Percentiles rank a stretch among this genome's conserved stretches.
phyloP scores from a whole-genome alignment of 371 early-diverging fungal species.

The Mortierella sp. region DNA sequence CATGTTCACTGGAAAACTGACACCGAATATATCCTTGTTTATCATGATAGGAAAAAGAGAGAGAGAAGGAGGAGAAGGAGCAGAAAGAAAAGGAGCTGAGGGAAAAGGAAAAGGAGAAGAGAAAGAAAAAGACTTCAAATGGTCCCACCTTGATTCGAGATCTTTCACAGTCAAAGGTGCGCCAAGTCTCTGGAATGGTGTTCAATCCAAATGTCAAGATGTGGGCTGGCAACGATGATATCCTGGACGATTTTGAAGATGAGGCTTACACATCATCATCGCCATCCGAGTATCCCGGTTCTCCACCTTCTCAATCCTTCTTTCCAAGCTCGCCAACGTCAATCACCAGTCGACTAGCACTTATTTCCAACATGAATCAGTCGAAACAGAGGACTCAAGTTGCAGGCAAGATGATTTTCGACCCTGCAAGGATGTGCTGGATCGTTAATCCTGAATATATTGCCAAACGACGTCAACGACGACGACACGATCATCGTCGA shows the following conservation, averaged over 20 bases:
- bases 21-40: not conserved
- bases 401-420: slow-evolving; percentile 54
- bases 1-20: not conserved
- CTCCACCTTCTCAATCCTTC: slow-evolving; percentile 6
- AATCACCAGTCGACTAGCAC: slow-evolving; percentile 31
- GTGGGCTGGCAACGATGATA: slow-evolving; percentile 43
- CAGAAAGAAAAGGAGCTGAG: not conserved
- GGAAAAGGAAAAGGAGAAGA: slow-evolving; percentile 12
- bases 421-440: slow-evolving; percentile 48
- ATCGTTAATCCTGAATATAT: slow-evolving; percentile 49
- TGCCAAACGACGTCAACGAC: slow-evolving; percentile 15
- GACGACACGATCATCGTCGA: slow-evolving; percentile 6
- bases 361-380: slow-evolving; percentile 51
- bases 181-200: slow-evolving; percentile 31
- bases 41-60: not conserved
- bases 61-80: not conserved
- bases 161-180: slow-evolving; percentile 36
- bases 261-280: slow-evolving; percentile 6
- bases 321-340: slow-evolving; percentile 4
- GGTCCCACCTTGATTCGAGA: slow-evolving; percentile 44
- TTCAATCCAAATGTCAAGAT: slow-evolving; percentile 26
- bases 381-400: slow-evolving; percentile 41
- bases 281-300: slow-evolving; percentile 1
- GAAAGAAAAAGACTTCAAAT: slow-evolving; percentile 15
- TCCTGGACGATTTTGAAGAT: slow-evolving; percentile 31